A percentile compares a stretch with the other conserved stretches of the same genome.
Evolutionary conservation across 2,329 filamentous ascomycete genomes (phyloP).

Genomic region (Biscogniauxia mediterranea): DNA sequence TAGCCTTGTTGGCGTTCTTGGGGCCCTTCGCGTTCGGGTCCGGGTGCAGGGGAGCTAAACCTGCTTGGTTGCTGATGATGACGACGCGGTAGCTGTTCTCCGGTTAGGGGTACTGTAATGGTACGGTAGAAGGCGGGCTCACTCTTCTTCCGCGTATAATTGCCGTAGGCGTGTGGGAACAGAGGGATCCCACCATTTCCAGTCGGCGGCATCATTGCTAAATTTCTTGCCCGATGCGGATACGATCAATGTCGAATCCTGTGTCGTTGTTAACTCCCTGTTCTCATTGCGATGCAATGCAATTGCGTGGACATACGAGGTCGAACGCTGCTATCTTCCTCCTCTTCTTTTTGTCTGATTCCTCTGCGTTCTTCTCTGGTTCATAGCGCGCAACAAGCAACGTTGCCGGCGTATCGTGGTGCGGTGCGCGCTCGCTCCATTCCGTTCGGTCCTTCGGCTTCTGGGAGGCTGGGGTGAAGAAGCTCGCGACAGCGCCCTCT

Average conservation of each 20-base stretch:
- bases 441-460: constrained; percentile 73
- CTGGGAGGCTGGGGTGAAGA: constrained; percentile 85
- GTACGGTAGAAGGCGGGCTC: constrained; percentile 19
- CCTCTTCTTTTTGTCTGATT: constrained; percentile 34
- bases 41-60: constrained; percentile 68
- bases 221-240: constrained; percentile 81
- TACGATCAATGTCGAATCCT: constrained; percentile 86
- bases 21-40: constrained; percentile 63
- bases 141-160: constrained; percentile 68
- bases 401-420: constrained; percentile 49
- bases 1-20: constrained; percentile 59
- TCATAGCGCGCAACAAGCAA: constrained; percentile 75
- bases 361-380: constrained; percentile 38
- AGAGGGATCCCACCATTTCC: constrained; percentile 86
- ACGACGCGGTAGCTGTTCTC: constrained; percentile 65
- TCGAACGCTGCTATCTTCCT: constrained; percentile 72
- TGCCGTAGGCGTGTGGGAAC: constrained; percentile 68
- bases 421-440: constrained; percentile 66
- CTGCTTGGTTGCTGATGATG: constrained; percentile 87
- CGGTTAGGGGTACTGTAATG: background rate
- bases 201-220: constrained; percentile 68
- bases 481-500: constrained; percentile 73
- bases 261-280: background rate
- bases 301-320: constrained; percentile 42
- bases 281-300: constrained; percentile 1